phyloP scores from a whole-genome alignment of 129 eudicot genomes.

The Chrysanthemum makinoi region DNA sequence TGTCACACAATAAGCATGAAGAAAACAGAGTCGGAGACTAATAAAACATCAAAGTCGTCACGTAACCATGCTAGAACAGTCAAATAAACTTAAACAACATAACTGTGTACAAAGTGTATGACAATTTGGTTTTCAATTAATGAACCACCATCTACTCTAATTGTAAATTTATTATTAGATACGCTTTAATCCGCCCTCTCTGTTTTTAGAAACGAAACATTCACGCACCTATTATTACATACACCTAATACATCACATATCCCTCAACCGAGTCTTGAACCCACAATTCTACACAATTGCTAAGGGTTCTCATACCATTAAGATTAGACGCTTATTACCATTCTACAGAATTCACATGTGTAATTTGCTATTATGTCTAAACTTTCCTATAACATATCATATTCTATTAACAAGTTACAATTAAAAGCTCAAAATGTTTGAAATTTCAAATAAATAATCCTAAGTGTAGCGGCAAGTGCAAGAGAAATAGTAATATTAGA shows the following conservation, averaged over 20 bases:
- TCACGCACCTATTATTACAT: no score
- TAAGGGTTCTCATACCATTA: no score
- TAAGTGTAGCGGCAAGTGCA: no score
- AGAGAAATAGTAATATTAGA: background rate
- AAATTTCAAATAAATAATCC: background rate
- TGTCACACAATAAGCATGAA: background rate
- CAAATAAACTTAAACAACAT: background rate
- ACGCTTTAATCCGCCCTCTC: background rate
- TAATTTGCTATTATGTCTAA: background rate
- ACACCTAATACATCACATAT: no score
- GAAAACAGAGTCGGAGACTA: background rate
- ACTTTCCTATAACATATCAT: background rate
- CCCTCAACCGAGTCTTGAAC: background rate
- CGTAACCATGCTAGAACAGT: background rate
- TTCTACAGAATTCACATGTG: background rate
- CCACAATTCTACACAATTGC: no score
- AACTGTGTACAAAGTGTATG: background rate
- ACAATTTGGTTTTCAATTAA: background rate
- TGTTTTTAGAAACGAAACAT: no score
- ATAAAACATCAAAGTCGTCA: background rate
- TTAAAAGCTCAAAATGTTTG: background rate
- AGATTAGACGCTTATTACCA: background rate
- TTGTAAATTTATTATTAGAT: no score
- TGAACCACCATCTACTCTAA: background rate
- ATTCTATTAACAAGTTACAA: conserved; percentile 12